These are phyloP conservation scores for Talaromyces verruculosus DNA, from an alignment of 2,329 filamentous ascomycete species.

Conservation along the genomic window DNA sequence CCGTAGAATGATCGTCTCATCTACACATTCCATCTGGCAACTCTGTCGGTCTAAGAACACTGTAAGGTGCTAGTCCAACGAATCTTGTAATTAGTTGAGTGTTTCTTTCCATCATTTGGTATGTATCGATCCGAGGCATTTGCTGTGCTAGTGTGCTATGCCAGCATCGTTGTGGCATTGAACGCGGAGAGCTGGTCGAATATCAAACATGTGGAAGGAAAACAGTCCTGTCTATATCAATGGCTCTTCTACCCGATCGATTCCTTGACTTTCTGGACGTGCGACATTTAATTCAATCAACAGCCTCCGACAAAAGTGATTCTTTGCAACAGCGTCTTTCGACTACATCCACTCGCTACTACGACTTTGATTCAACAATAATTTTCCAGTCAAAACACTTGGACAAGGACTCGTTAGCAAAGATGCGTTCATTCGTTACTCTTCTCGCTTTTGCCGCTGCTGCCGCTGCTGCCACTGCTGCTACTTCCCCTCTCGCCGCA, in stretches of 20 bases:
- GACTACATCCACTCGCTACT: background rate
- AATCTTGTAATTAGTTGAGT: background rate
- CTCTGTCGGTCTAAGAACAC: background rate
- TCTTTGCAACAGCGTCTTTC: background rate
- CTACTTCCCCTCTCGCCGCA: slow-evolving; percentile 9
- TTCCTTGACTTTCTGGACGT: background rate
- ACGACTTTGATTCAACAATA: background rate
- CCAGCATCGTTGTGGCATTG: slow-evolving; percentile 9
- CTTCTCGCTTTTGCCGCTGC: slow-evolving; percentile 18
- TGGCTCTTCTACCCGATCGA: background rate
- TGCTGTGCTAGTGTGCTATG: background rate
- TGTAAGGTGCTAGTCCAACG: slow-evolving; percentile 14
- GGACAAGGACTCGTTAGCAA: slow-evolving; percentile 6
- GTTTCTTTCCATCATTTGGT: slow-evolving; percentile 2
- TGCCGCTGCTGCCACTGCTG: slow-evolving; percentile 16
- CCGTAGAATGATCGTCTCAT: background rate
- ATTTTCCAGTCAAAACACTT: background rate
- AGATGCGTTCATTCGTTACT: slow-evolving; percentile 17
- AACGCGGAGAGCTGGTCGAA: background rate
- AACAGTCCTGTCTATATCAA: background rate
- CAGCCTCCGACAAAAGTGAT: background rate
- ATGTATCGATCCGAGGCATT: slow-evolving; percentile 4
- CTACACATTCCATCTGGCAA: background rate
- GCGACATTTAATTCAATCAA: background rate
- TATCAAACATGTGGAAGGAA: background rate